Conservation (phyloP, 139 green algal genomes). For the Zygnema cylindricum region DNA sequence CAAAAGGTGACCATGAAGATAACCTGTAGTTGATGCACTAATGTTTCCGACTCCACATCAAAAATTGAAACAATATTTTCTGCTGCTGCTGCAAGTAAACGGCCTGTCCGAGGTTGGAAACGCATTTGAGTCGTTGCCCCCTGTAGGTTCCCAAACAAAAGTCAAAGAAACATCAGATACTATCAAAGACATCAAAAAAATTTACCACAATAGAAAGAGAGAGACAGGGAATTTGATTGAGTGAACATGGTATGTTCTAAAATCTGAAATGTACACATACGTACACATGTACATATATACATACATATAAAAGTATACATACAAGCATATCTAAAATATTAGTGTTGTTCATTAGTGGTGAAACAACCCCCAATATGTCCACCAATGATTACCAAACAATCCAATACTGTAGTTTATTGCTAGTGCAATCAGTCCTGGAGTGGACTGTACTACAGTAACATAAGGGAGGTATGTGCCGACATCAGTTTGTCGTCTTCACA, state of each 20-base stretch:
- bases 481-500: too few species aligned
- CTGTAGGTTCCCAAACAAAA: conserved; percentile 27
- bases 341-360: too few species aligned
- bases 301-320: too few species aligned
- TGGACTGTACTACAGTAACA: too few species aligned
- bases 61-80: conserved; percentile 57
- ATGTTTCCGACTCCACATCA: conserved; percentile 49
- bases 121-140: conserved; percentile 55
- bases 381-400: too few species aligned
- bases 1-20: too few species aligned
- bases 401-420: too few species aligned
- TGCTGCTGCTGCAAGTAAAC: conserved; percentile 52
- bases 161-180: not conserved
- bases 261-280: not conserved
- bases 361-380: too few species aligned
- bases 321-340: too few species aligned
- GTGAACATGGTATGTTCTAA: too few species aligned
- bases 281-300: not conserved
- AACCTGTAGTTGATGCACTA: conserved; percentile 48
- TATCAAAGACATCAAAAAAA: not conserved
- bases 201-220: not conserved
- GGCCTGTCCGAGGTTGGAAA: conserved; percentile 49
- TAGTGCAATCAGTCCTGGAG: too few species aligned
- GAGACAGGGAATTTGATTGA: not conserved
- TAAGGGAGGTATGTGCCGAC: too few species aligned